Evolutionary conservation across 129 eudicot species (phyloP).

Genomic region (Flaveria brownii): DNA sequence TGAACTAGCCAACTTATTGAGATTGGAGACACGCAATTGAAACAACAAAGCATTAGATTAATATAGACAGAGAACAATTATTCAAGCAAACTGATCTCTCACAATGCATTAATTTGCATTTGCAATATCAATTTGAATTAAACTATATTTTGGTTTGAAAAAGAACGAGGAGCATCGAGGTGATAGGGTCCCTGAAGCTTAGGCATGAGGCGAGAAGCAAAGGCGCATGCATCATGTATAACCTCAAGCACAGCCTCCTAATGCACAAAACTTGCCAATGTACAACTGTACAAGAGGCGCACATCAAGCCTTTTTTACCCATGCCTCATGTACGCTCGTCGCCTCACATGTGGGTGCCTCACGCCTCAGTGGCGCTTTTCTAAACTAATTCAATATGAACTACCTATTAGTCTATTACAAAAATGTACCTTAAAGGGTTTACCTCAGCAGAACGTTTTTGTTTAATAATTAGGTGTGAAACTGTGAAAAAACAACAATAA

Average conservation of each 20-base stretch:
- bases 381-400: not conserved
- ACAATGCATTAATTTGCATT: not conserved
- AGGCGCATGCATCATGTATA: too few relatives aligned
- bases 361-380: not conserved
- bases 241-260: too few relatives aligned
- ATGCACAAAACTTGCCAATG: too few relatives aligned
- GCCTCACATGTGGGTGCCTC: too few relatives aligned
- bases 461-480: too few relatives aligned
- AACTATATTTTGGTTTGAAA: not conserved
- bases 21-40: not conserved
- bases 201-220: too few relatives aligned
- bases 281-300: too few relatives aligned
- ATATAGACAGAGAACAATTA: not conserved
- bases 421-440: slow-evolving; percentile 3
- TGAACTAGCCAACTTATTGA: not conserved
- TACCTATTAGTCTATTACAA: not conserved
- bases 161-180: too few relatives aligned
- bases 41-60: not conserved
- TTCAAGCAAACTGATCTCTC: not conserved
- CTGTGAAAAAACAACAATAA: not conserved
- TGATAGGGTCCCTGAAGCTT: too few relatives aligned
- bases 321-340: too few relatives aligned
- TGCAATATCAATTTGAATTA: not conserved
- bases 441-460: not conserved
- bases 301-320: too few relatives aligned